Base-by-base conservation (phyloP, 495 filamentous ascomycete genomes). In the Sporormia fimetaria region DNA sequence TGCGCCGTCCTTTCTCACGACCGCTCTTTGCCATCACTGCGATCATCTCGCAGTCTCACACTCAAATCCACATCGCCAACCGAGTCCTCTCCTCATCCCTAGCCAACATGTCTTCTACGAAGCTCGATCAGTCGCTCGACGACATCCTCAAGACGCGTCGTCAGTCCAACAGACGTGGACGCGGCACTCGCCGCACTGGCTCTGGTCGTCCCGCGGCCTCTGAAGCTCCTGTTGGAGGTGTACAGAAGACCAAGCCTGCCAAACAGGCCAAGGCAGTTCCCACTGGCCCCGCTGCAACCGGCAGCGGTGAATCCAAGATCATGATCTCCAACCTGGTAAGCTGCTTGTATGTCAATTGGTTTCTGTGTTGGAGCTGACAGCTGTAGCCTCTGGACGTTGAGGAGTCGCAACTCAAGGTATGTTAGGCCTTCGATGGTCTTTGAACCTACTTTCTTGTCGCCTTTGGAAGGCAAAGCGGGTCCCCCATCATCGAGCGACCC, bases 351-450 rank as follows among this genome's bases (percentile, higher is more conserved):
- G n/a, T n/a, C n/a, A n/a, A 10, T 21, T 7, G 4, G 14, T 21
- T 23, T 26, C 43, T 26, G 7, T 36, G 25, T 21, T 9, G 21
- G 6, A 30, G 14, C 28, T n/a, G 9, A 14, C 77, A 38, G 12
- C 34, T 27, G 11, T 49, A 96, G 86, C 90, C 90, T 59, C 71
- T 74, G 67, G 90, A 98, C 80, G 85, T 98, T 63, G 81, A 74
- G 67, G 90, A 95, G 69, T 66, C 59, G 63, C 82, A 85, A 76
- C 87, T 98, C 69, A 95, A 96, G 92, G 90, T 98, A 98, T 87
- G 90, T 96, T 84, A 76, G 33, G 38, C 25, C 34, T 39, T 22
- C 23, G 21, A 39, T 24, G 42, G 42, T 37, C 35, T 39, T 39
- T 38, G 44, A 39, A 25, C 44, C 44, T 41, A 22, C 22, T 11